phyloP scores from a whole-genome alignment of 306 rosid genomes.

The Rubus idaeus region DNA sequence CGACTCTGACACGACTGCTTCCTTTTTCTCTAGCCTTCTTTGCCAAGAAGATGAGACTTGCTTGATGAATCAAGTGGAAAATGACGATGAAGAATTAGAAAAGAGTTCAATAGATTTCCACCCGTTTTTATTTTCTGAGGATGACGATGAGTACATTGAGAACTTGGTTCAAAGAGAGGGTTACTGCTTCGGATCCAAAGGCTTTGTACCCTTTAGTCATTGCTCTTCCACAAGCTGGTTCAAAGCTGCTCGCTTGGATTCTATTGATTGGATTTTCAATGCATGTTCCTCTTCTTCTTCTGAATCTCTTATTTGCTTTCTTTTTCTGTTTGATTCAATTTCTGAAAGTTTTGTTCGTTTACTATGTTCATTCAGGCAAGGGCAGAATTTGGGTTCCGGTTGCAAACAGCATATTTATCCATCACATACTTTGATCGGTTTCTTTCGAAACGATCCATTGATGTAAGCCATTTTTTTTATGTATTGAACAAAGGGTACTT shows the following conservation, averaged over 20 bases:
- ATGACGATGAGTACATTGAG: constrained; percentile 61
- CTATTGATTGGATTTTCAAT: constrained; percentile 81
- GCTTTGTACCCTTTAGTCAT: constrained; percentile 23
- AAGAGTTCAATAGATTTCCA: constrained; percentile 17
- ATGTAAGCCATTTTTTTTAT: constrained; percentile 46
- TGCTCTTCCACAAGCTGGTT: constrained; percentile 41
- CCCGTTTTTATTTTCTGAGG: constrained; percentile 39
- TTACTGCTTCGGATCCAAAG: constrained; percentile 40
- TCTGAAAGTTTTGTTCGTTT: constrained; percentile 16
- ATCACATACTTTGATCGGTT: constrained; percentile 77
- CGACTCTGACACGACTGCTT: constrained; percentile 26
- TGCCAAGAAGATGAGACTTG: constrained; percentile 58
- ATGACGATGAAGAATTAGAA: constrained; percentile 23
- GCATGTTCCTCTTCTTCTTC: constrained; percentile 48
- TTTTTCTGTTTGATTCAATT: background rate
- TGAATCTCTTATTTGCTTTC: background rate
- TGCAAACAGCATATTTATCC: constrained; percentile 69
- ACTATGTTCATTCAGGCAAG: constrained; percentile 55
- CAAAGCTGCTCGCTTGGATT: constrained; percentile 53
- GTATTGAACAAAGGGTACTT: constrained; percentile 17
- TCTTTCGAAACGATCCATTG: constrained; percentile 60
- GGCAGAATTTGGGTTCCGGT: constrained; percentile 58
- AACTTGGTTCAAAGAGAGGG: constrained; percentile 58
- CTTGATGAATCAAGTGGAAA: constrained; percentile 36
- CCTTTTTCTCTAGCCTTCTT: constrained; percentile 47